A percentile compares a stretch with the other conserved stretches of the same genome.
These are phyloP conservation scores for Guadua angustifolia DNA, from an alignment of 176 grass and related monocot species.

Conservation along the genomic window DNA sequence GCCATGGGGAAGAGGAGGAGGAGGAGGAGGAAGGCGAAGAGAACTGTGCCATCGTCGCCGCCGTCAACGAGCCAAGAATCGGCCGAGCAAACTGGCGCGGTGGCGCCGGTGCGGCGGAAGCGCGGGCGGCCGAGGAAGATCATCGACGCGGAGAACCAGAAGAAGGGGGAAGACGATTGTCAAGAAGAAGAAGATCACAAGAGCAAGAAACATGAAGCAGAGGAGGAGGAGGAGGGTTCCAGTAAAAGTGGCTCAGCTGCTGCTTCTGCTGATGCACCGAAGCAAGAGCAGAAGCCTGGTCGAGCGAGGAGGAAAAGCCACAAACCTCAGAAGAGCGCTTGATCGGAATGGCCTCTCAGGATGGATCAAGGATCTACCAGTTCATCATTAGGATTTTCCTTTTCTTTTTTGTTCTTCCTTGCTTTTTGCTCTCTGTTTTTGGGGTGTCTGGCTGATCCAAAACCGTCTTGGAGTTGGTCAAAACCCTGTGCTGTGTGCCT, in stretches of 20 bases:
- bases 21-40: slow-evolving; percentile 13
- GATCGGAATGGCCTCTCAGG: not conserved
- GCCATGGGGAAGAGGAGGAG: slow-evolving; percentile 37
- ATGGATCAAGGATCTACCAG: not conserved
- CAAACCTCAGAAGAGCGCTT: slow-evolving; percentile 8
- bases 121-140: slow-evolving; percentile 17
- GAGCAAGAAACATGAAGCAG: not conserved
- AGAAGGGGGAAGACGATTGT: not conserved
- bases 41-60: not conserved
- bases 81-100: not conserved
- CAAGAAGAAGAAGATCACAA: not conserved
- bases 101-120: not conserved
- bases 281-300: not conserved
- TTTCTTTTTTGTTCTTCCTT: not conserved
- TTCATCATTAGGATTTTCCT: not conserved
- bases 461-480: not conserved
- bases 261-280: not conserved
- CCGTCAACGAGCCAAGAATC: not conserved
- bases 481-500: not conserved
- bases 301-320: slow-evolving; percentile 17
- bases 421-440: not conserved
- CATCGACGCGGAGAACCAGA: not conserved
- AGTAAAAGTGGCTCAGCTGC: not conserved
- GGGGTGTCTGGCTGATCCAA: not conserved
- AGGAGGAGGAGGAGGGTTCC: not conserved